Percentiles rank a stretch among this genome's conserved stretches.
Conservation (phyloP, 768 basidiomycete species). For the Suillus sp. region DNA sequence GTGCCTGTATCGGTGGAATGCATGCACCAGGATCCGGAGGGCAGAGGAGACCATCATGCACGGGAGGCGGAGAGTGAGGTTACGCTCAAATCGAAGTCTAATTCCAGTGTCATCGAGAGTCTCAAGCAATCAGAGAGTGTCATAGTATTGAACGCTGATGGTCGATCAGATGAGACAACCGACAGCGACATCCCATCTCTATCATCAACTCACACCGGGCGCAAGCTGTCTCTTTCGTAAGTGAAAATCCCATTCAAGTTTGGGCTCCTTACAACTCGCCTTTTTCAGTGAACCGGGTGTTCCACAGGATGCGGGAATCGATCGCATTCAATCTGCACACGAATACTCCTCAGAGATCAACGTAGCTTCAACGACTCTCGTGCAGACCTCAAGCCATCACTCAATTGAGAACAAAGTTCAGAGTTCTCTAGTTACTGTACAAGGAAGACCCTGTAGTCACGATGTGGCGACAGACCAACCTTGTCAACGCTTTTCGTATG, state of each 20-base stretch:
- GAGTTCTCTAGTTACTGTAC: background rate
- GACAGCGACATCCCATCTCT: background rate
- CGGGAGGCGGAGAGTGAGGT: background rate
- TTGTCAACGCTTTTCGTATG: background rate
- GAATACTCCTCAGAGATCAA: background rate
- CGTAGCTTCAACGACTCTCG: background rate
- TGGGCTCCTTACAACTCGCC: background rate
- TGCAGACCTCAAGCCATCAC: background rate
- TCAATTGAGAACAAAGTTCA: background rate
- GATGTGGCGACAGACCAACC: background rate
- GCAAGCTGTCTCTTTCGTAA: background rate
- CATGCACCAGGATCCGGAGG: background rate
- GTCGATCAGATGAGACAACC: background rate
- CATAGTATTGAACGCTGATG: background rate
- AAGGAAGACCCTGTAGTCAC: background rate
- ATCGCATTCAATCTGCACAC: background rate
- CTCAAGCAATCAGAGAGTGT: background rate
- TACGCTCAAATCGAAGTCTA: too few species aligned
- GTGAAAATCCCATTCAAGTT: background rate
- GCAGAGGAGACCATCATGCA: background rate
- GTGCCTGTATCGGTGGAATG: background rate
- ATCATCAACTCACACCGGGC: background rate
- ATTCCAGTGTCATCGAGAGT: background rate
- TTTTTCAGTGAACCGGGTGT: background rate
- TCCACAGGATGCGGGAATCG: background rate